Conservation (phyloP, 768 basidiomycete species). For the Trametes cubensis region DNA sequence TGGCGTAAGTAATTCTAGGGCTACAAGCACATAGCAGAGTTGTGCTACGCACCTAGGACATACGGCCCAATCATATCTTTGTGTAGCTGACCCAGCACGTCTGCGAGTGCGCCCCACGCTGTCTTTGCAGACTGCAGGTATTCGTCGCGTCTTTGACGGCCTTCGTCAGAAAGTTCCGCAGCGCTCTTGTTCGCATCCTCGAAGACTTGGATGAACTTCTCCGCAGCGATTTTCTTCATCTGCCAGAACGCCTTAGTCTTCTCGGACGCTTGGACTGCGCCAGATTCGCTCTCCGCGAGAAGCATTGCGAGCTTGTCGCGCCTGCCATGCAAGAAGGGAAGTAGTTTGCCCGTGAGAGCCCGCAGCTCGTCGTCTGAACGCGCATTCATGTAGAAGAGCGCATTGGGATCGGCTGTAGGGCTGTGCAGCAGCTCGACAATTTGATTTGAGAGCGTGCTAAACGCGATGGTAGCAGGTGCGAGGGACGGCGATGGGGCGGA, state of each 20-base stretch:
- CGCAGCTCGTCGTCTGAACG: slow-evolving; percentile 55
- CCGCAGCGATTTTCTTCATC: slow-evolving; percentile 51
- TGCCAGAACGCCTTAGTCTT: slow-evolving; percentile 67
- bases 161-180: slow-evolving; percentile 43
- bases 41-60: slow-evolving; percentile 54
- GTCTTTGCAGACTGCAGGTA: slow-evolving; percentile 53
- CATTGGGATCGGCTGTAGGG: slow-evolving; percentile 62
- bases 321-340: slow-evolving; percentile 49
- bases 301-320: slow-evolving; percentile 48
- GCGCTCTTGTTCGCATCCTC: slow-evolving; percentile 45
- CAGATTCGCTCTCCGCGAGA: slow-evolving; percentile 54
- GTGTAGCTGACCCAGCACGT: slow-evolving; percentile 50
- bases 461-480: slow-evolving; percentile 80
- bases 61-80: slow-evolving; percentile 67
- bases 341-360: slow-evolving; percentile 45
- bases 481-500: slow-evolving; percentile 73
- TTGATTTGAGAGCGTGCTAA: slow-evolving; percentile 47
- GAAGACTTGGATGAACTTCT: slow-evolving; percentile 49
- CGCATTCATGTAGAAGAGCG: slow-evolving; percentile 61
- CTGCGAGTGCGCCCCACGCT: slow-evolving; percentile 55
- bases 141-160: slow-evolving; percentile 44
- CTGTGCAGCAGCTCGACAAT: slow-evolving; percentile 64
- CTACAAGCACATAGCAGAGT: neutral
- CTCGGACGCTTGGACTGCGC: slow-evolving; percentile 54
- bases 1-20: neutral